These are phyloP conservation scores for Knufia petricola DNA, from an alignment of 2,329 filamentous ascomycete species.

Conservation along the genomic window DNA sequence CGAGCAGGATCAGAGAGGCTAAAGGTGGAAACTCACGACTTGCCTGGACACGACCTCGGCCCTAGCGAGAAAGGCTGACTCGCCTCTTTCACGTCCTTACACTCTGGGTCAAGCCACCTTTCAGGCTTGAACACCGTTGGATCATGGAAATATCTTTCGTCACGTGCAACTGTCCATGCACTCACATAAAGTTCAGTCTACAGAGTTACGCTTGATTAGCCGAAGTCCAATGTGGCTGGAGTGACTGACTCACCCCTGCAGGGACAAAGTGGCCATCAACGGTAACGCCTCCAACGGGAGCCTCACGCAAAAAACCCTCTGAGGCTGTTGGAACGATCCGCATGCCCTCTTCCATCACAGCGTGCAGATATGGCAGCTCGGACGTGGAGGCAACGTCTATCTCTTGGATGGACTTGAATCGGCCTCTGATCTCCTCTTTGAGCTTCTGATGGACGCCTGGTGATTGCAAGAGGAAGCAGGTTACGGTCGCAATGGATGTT, in stretches of 20 bases:
- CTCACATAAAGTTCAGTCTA: neutral
- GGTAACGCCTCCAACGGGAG: constrained; percentile 10
- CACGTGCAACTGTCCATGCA: neutral
- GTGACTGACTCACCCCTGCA: constrained; percentile 2
- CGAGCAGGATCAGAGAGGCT: no score
- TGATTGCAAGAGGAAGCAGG: constrained; percentile 35
- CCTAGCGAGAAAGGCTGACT: constrained; percentile 6
- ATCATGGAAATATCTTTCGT: constrained; percentile 3
- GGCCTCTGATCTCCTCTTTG: constrained; percentile 27
- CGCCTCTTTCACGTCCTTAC: neutral
- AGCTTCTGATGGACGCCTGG: constrained; percentile 31
- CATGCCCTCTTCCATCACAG: constrained; percentile 25
- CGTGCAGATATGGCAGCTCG: constrained; percentile 12
- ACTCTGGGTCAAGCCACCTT: constrained; percentile 1
- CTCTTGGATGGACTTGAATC: constrained; percentile 26
- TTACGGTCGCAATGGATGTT: constrained; percentile 34
- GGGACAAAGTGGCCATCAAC: constrained; percentile 20
- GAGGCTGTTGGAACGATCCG: neutral
- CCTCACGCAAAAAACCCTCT: neutral
- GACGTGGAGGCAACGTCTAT: constrained; percentile 25
- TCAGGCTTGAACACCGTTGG: constrained; percentile 8
- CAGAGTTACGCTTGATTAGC: neutral
- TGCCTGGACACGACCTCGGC: constrained; percentile 1
- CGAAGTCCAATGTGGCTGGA: neutral
- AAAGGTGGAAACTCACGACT: no score